Evolutionary conservation across 2,329 filamentous ascomycete genomes (phyloP), one percentile per base, ranked within the genome.

Genomic region (Diaporthe citrichinensis): DNA sequence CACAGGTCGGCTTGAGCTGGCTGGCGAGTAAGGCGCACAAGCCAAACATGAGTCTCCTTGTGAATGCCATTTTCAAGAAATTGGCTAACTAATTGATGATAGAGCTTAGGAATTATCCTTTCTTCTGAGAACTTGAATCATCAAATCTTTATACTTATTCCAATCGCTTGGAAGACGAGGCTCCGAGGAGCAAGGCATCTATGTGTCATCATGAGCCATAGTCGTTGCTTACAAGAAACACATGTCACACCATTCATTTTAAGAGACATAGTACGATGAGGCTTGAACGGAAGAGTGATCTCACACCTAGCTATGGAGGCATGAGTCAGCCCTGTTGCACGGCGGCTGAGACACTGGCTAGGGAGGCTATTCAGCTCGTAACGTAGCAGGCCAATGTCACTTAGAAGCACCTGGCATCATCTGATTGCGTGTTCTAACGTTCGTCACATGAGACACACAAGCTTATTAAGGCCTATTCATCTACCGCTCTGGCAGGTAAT

Each of bases 251-350:
- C 57, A 25, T 61, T 4, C 57, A 57, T 34, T 8, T 57, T 12
- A 9, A 15, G 2, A 57, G 53, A 41, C 10, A 36, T 61, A n/a
- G n/a, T n/a, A 61, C 12, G 34, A 61, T n/a, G 34, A 25, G 57
- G 57, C 34, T 41, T 39, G 23, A 7, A n/a, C 23, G 10, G 5
- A 15, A 9, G 12, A 12, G 57, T 36, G 10, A n/a, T 39, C 20
- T 12, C 17, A 39, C 34, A 59, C 4, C 34, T 23, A 25, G 12
- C 28, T 12, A 34, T 58, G 36, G 28, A 8, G 1, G 5, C 9
- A 58, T 58, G 55, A 58, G 55, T 58, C 28, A 58, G 55, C 55
- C 20, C 28, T 36, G 57, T 61, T 41, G 20, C 34, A 61, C 57
- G 4, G 15, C 57, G 36, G 17, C 23, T 61, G 31, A 61, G 57